Evolutionary conservation across 1,139 yeast species (phyloP).

Genomic region (Pichia sp.): DNA sequence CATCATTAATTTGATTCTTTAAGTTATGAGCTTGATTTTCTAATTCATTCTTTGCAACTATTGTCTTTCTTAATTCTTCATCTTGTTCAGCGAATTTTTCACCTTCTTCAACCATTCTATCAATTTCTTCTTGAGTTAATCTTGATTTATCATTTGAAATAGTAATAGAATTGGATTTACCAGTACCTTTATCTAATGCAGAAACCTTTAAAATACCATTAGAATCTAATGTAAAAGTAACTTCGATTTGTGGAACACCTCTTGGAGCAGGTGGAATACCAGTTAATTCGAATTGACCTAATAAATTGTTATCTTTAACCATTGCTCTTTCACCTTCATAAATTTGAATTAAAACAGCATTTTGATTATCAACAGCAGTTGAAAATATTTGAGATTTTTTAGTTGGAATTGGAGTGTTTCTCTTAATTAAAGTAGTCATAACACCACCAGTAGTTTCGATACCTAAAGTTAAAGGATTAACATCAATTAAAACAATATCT

Average conservation of each 20-base stretch:
- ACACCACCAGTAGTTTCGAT: slow-evolving; percentile 98
- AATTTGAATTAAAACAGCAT: slow-evolving; percentile 92
- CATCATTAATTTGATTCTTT: slow-evolving; percentile 44
- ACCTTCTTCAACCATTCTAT: slow-evolving; percentile 60
- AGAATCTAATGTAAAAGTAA: slow-evolving; percentile 89
- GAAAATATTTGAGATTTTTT: slow-evolving; percentile 95
- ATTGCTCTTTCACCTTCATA: slow-evolving; percentile 96
- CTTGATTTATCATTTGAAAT: slow-evolving; percentile 97
- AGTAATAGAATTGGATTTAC: slow-evolving; percentile 88
- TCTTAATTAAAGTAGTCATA: slow-evolving; percentile 93
- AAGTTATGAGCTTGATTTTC: slow-evolving; percentile 86
- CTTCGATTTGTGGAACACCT: slow-evolving; percentile 97
- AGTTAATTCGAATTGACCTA: slow-evolving; percentile 91
- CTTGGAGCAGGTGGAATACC: slow-evolving; percentile 99
- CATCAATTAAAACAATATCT: slow-evolving; percentile 84
- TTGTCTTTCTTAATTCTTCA: slow-evolving; percentile 50
- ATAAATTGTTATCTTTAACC: slow-evolving; percentile 89
- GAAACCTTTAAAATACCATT: slow-evolving; percentile 92
- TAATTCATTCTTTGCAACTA: slow-evolving; percentile 72
- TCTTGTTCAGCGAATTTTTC: slow-evolving; percentile 59
- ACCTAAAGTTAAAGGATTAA: slow-evolving; percentile 90
- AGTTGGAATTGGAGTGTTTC: slow-evolving; percentile 96
- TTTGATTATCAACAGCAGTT: slow-evolving; percentile 96
- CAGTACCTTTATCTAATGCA: slow-evolving; percentile 95
- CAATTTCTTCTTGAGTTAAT: slow-evolving; percentile 66